Conservation (phyloP, 2,329 filamentous ascomycete genomes). For the Dichotomopilus funicola region DNA sequence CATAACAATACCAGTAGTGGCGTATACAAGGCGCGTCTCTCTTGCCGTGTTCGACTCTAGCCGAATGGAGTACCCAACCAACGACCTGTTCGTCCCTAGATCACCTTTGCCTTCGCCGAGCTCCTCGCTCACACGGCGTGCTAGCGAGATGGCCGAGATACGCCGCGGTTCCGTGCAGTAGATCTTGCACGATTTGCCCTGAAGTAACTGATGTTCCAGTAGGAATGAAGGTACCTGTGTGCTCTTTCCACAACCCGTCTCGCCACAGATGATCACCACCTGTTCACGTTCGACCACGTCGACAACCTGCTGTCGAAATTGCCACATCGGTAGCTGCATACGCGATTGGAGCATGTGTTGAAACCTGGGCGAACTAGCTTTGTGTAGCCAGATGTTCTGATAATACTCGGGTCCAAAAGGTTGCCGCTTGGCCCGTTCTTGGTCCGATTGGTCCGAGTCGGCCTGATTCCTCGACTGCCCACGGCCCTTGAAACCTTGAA, state of each 20-base stretch:
- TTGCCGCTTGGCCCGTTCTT: conserved; percentile 38
- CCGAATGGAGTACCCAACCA: conserved; percentile 91
- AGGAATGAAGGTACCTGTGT: conserved; percentile 95
- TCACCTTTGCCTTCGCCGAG: conserved; percentile 79
- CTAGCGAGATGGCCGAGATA: conserved; percentile 93
- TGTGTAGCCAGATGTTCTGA: conserved; percentile 54
- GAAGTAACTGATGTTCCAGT: conserved; percentile 77
- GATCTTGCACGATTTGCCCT: conserved; percentile 78
- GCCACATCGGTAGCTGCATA: conserved; percentile 82
- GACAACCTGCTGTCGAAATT: conserved; percentile 72
- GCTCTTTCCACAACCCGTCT: conserved; percentile 95
- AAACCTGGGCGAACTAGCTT: conserved; percentile 54
- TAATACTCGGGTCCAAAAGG: conserved; percentile 42
- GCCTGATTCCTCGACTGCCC: conserved; percentile 39
- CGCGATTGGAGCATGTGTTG: conserved; percentile 73
- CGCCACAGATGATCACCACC: conserved; percentile 88
- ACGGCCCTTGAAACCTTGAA: conserved; percentile 67
- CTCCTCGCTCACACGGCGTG: conserved; percentile 88
- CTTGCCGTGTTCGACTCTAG: conserved; percentile 80
- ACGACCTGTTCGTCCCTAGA: conserved; percentile 71
- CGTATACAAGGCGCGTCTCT: conserved; percentile 81
- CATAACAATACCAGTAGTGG: conserved; percentile 90
- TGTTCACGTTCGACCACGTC: conserved; percentile 71
- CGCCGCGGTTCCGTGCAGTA: conserved; percentile 93
- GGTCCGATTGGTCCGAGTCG: conserved; percentile 44